Percentiles rank a stretch among this genome's conserved stretches.
Evolutionary conservation across 163 green algal genomes (phyloP).

Genomic region (Volvox carteri): DNA sequence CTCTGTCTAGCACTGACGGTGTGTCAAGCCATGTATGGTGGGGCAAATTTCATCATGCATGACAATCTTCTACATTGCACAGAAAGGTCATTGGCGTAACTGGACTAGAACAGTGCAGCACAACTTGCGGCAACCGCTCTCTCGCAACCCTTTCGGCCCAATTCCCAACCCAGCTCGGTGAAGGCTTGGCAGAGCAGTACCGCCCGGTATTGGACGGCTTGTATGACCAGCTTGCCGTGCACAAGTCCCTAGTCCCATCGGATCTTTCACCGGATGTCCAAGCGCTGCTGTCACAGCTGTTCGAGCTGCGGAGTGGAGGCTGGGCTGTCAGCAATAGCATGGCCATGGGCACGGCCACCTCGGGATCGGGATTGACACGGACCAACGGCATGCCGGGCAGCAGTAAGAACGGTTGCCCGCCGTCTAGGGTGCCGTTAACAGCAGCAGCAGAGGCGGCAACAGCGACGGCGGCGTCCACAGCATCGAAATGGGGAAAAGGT

Average conservation of each 20-base stretch:
- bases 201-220: slow-evolving; percentile 5
- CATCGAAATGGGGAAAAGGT: neutral
- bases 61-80: too few species aligned
- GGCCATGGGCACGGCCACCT: neutral
- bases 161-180: slow-evolving; percentile 20
- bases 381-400: neutral
- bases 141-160: neutral
- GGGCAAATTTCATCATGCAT: too few species aligned
- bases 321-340: neutral
- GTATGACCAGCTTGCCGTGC: slow-evolving; percentile 37
- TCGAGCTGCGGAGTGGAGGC: neutral
- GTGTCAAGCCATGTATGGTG: too few species aligned
- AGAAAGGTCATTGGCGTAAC: too few species aligned
- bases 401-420: neutral
- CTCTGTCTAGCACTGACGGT: too few species aligned
- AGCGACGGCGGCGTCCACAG: neutral
- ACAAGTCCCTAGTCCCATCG: neutral
- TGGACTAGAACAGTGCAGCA: too few species aligned
- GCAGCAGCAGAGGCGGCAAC: neutral
- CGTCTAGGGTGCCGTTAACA: too few species aligned
- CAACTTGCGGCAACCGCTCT: too few species aligned
- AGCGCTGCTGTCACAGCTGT: neutral
- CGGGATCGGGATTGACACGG: neutral
- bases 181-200: slow-evolving; percentile 28
- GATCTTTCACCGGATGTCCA: neutral